Evolutionary conservation across 2,329 filamentous ascomycete genomes (phyloP).

Genomic region (Anthostomella pinea): DNA sequence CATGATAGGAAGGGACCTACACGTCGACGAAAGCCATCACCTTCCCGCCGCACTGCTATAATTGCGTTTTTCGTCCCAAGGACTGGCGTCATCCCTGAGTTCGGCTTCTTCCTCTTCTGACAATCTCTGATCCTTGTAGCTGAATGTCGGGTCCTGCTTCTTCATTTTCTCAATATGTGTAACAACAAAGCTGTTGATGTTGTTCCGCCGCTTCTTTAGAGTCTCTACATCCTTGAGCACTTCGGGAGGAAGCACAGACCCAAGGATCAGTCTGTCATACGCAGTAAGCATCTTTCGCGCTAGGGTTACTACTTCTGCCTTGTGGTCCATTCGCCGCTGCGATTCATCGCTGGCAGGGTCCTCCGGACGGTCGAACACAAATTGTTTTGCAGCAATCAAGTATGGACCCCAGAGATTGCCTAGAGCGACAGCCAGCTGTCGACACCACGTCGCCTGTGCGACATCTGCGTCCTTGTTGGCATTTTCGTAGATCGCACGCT

Average conservation of each 20-base stretch:
- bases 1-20: no score
- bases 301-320: slow-evolving; percentile 24
- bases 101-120: slow-evolving; percentile 6
- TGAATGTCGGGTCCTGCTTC: slow-evolving; percentile 14
- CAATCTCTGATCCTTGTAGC: slow-evolving; percentile 2
- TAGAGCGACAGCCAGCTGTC: slow-evolving; percentile 50
- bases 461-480: slow-evolving; percentile 30
- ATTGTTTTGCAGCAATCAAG: slow-evolving; percentile 22
- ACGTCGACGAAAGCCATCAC: no score
- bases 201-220: slow-evolving; percentile 20
- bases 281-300: slow-evolving; percentile 30
- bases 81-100: slow-evolving; percentile 1
- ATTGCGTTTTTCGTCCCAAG: neutral
- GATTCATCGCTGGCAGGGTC: neutral
- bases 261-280: slow-evolving; percentile 24
- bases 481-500: slow-evolving; percentile 37
- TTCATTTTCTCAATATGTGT: slow-evolving; percentile 21
- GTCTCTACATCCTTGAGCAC: slow-evolving; percentile 7
- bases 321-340: slow-evolving; percentile 2
- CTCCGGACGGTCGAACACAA: slow-evolving; percentile 4
- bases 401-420: slow-evolving; percentile 50
- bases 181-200: slow-evolving; percentile 24
- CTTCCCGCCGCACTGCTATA: neutral
- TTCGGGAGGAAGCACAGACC: slow-evolving; percentile 13
- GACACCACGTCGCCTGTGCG: slow-evolving; percentile 44